Percentiles rank a stretch among this genome's conserved stretches.
These are phyloP conservation scores for Avena insularis DNA, from an alignment of 176 grass and related monocot species.

Conservation along the genomic window DNA sequence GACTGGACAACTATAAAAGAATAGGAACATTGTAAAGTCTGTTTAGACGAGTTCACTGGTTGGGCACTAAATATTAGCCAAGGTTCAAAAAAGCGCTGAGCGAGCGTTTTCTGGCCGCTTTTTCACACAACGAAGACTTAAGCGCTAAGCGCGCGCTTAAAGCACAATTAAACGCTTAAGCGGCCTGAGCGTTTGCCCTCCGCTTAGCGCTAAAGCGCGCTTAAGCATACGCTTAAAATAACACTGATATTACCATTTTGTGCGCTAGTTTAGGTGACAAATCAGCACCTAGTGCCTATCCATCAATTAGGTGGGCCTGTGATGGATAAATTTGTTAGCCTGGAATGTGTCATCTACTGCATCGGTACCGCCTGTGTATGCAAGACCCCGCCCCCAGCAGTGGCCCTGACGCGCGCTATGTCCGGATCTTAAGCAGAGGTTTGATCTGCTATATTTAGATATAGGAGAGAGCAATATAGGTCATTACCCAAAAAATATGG, in stretches of 20 bases:
- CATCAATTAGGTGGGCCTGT: not conserved
- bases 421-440: no score
- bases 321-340: not conserved
- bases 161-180: no score
- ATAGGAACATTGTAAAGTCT: not conserved
- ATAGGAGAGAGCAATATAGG: not conserved
- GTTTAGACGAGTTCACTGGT: not conserved
- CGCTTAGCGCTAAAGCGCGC: no score
- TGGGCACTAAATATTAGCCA: not conserved
- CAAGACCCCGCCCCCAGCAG: not conserved
- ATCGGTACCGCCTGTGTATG: not conserved
- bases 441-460: not conserved
- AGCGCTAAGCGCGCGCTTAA: no score
- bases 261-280: not conserved
- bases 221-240: no score
- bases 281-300: not conserved
- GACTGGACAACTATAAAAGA: not conserved
- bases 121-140: no score
- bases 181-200: no score
- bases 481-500: not conserved
- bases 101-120: no score
- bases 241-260: not conserved
- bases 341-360: not conserved
- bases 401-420: no score
- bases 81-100: no score